phyloP scores from a whole-genome alignment of 352 stramenopile species.

The Phytophthora sansomeana region DNA sequence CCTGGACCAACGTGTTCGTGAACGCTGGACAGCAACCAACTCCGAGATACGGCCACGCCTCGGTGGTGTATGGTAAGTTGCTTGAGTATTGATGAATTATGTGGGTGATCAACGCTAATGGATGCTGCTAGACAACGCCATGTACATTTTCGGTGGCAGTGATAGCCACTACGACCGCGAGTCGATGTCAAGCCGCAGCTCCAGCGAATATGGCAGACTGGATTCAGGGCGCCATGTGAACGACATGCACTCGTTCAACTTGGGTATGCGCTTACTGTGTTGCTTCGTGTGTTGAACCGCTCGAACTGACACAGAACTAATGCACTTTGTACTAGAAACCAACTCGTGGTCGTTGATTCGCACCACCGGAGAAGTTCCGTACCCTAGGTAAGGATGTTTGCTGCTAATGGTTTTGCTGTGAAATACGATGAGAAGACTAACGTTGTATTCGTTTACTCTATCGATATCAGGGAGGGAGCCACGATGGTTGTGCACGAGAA shows the following conservation, averaged over 20 bases:
- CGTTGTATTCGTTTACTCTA: neutral
- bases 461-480: slow-evolving; percentile 73
- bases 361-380: slow-evolving; percentile 64
- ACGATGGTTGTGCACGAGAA: slow-evolving; percentile 92
- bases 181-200: slow-evolving; percentile 80
- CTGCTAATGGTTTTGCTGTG: neutral
- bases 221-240: slow-evolving; percentile 88
- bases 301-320: neutral
- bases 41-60: slow-evolving; percentile 95
- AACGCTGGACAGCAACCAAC: slow-evolving; percentile 89
- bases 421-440: neutral
- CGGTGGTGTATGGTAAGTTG: slow-evolving; percentile 81
- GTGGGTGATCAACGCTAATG: neutral
- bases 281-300: neutral
- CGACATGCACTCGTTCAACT: slow-evolving; percentile 98
- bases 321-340: slow-evolving; percentile 58
- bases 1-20: slow-evolving; percentile 79
- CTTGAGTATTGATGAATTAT: neutral
- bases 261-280: slow-evolving; percentile 47
- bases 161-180: slow-evolving; percentile 62
- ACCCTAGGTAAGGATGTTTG: slow-evolving; percentile 52
- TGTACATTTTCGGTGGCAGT: slow-evolving; percentile 50
- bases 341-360: slow-evolving; percentile 47
- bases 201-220: slow-evolving; percentile 92
- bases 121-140: slow-evolving; percentile 32